Evolutionary conservation across 192 early-diverging fungal species (phyloP), one percentile per base, ranked within the genome.

Genomic region (Coemansia sp.): DNA sequence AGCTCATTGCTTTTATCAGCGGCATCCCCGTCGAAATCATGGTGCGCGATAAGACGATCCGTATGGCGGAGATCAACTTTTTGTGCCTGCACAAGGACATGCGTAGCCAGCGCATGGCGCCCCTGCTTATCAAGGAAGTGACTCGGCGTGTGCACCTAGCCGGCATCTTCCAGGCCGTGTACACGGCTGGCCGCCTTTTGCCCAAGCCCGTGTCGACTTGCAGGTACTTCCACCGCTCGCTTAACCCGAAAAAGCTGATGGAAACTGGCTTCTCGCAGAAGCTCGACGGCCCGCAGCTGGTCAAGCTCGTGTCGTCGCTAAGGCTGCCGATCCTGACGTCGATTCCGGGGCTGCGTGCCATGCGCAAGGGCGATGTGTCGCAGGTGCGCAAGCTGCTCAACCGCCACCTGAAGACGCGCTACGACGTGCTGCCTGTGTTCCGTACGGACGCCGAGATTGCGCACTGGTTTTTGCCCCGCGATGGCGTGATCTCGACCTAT

Each of bases 1-100:
- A 93, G 73, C 86, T 99, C 37, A 93, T 99, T 41, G 98, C 93
- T 11, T 99, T 98, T 76, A 97, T 99, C 72, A 93, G 92, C 74
- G 98, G 90, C 40, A 93, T 96, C 62, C 98, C 98, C 4, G 87
- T 92, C 34, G 85, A 92, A 53, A 70, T 98, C 36, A 85, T 89
- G 68, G 88, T 95, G 36, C 82, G 88, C 60, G 81, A 87, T 54
- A 86, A 76, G 66, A 73, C 78, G 8, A 88, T 89, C 63, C 68
- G 79, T 17, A 87, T 98, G 83, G 94, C 94, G 3, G 98, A 98
- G 74, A 98, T 99, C 87, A 99, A 99, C 86, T 98, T 97, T 69
- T 78, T 99, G 66, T 98, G 96, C 74, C 84, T 98, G 24, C 95
- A 97, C 80, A 99, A 99, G 85, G 91, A 90, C 72, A 91, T 99